phyloP scores from a whole-genome alignment of 257 asterid genomes.

The Plantago elongata region DNA sequence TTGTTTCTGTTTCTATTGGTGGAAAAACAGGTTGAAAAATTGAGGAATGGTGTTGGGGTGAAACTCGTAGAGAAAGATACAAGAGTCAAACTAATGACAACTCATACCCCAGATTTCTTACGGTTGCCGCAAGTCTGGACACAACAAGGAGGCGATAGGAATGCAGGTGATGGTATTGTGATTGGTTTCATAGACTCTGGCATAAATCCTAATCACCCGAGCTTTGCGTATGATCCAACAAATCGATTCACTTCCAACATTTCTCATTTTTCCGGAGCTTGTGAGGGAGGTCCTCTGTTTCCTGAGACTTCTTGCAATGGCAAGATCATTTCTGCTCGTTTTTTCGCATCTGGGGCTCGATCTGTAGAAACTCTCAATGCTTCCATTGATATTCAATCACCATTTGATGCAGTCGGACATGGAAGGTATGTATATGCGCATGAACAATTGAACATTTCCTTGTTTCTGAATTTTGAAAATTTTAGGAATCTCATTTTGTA shows the following conservation, averaged over 20 bases:
- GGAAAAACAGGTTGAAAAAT: slow-evolving; percentile 35
- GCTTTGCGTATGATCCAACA: slow-evolving; percentile 62
- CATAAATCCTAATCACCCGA: slow-evolving; percentile 63
- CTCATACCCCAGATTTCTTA: slow-evolving; percentile 59
- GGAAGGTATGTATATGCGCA: slow-evolving; percentile 54
- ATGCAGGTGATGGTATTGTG: slow-evolving; percentile 85
- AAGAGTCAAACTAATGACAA: slow-evolving; percentile 69
- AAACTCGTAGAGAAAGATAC: slow-evolving; percentile 66
- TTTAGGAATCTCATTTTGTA: slow-evolving; percentile 29
- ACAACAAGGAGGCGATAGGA: slow-evolving; percentile 48
- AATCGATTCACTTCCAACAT: slow-evolving; percentile 34
- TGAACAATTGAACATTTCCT: not conserved
- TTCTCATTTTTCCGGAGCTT: slow-evolving; percentile 57
- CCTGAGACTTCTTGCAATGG: slow-evolving; percentile 69
- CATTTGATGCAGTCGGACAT: slow-evolving; percentile 85
- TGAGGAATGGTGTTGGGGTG: slow-evolving; percentile 45
- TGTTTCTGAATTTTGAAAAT: not conserved
- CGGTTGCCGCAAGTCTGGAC: slow-evolving; percentile 64
- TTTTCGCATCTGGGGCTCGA: slow-evolving; percentile 64
- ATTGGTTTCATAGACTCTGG: slow-evolving; percentile 86
- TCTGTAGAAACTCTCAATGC: slow-evolving; percentile 54
- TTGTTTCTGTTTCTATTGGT: not conserved
- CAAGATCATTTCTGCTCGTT: slow-evolving; percentile 75
- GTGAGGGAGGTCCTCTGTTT: slow-evolving; percentile 71
- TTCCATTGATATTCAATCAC: slow-evolving; percentile 53